These are phyloP conservation scores for Elsinoe perseae DNA, from an alignment of 2,329 filamentous ascomycete genomes.

Conservation along the genomic window DNA sequence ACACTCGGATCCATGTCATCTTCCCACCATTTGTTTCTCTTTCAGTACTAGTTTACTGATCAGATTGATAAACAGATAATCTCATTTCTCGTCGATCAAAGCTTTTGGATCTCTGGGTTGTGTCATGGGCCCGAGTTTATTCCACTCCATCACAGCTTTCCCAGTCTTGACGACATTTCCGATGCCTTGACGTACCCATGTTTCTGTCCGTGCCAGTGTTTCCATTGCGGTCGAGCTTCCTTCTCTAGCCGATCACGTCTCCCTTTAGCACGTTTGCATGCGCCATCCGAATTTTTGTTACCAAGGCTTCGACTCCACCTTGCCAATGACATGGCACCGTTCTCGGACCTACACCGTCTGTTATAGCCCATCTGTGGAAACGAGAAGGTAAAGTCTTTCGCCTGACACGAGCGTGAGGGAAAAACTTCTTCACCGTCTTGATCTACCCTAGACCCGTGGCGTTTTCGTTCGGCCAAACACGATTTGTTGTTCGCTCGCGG, in stretches of 20 bases:
- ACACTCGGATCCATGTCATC: constrained; percentile 2
- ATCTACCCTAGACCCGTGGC: background rate
- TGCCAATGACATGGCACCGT: background rate
- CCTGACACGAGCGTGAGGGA: background rate
- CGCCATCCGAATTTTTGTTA: background rate
- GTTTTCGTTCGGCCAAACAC: background rate
- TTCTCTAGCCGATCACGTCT: constrained; percentile 9
- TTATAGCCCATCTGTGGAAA: background rate
- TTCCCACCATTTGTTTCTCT: background rate
- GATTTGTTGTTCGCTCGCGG: background rate
- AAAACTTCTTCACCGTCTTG: constrained; percentile 2
- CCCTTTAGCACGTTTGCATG: background rate
- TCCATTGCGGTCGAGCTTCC: background rate
- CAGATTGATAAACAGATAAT: constrained; percentile 10
- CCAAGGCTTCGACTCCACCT: constrained; percentile 4
- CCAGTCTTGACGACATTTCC: constrained; percentile 9
- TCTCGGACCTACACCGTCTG: background rate
- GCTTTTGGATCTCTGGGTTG: background rate
- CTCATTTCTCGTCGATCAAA: constrained; percentile 6
- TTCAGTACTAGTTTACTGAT: background rate
- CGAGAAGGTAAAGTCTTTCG: background rate
- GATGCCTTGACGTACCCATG: constrained; percentile 6
- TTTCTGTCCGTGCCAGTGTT: constrained; percentile 9
- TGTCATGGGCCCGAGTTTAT: background rate
- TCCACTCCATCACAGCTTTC: constrained; percentile 3